Conservation (phyloP, 495 filamentous ascomycete genomes). For the Podospora pseudoanserina region DNA sequence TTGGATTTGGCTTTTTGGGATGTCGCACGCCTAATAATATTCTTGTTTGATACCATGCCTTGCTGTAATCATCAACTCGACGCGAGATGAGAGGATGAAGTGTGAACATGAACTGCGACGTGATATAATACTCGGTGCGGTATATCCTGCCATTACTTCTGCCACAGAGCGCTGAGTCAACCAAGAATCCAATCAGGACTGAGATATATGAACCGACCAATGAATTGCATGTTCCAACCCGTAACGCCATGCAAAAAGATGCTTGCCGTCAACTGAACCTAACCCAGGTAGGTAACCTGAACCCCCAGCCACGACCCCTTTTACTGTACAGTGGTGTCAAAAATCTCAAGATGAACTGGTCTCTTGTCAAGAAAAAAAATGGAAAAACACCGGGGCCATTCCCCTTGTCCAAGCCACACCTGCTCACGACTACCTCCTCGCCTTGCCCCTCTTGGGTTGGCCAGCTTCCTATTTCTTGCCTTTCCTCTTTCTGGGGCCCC, state of each 20-base stretch:
- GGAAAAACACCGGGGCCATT: neutral
- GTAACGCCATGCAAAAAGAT: conserved; percentile 31
- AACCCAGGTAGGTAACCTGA: neutral
- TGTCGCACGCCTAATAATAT: neutral
- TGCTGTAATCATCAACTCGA: neutral
- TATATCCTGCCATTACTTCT: neutral
- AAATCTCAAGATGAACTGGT: neutral
- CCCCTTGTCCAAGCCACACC: neutral
- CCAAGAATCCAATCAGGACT: neutral
- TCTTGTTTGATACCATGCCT: neutral
- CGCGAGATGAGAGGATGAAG: too few species aligned
- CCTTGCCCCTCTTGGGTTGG: neutral
- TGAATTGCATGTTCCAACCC: conserved; percentile 20
- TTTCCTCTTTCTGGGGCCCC: conserved; percentile 67
- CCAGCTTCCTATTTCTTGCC: conserved; percentile 61
- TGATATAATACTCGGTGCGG: neutral
- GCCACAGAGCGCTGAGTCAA: neutral
- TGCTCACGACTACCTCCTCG: neutral
- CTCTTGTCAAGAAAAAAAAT: neutral
- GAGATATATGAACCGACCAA: neutral
- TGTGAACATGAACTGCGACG: too few species aligned
- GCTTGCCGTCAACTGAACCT: conserved; percentile 17
- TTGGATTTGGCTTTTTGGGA: neutral
- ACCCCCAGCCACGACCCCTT: conserved; percentile 6
- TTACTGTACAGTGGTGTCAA: conserved; percentile 21